Conservation (phyloP, 441 rosid genomes). For the Pelargonium citronellum region DNA sequence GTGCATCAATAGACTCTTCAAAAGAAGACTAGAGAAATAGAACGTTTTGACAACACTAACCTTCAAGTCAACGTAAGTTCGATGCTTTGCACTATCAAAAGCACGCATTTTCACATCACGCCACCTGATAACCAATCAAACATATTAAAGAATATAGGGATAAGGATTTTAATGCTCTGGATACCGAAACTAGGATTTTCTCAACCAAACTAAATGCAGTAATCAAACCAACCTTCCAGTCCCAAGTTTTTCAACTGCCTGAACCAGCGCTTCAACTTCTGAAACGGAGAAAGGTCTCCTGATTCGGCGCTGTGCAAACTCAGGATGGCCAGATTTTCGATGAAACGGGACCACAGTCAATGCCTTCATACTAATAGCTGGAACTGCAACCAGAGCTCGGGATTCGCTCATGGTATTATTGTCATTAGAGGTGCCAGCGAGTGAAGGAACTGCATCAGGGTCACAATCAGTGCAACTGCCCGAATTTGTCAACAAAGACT, state of each 20-base stretch:
- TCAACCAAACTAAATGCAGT: not conserved
- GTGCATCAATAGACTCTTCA: too few relatives aligned
- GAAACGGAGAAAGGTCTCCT: conserved; percentile 99
- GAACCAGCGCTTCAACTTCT: conserved; percentile 97
- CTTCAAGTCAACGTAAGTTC: conserved; percentile 97
- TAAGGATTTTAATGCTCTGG: conserved; percentile 1
- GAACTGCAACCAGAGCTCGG: conserved; percentile 49
- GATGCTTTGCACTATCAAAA: conserved; percentile 82
- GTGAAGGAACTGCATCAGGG: conserved; percentile 56
- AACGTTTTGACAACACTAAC: conserved; percentile 27
- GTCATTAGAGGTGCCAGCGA: conserved; percentile 38
- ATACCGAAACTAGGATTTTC: not conserved
- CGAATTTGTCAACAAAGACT: conserved; percentile 30
- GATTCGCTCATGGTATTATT: conserved; percentile 36
- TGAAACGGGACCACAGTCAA: conserved; percentile 55
- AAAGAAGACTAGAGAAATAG: not conserved
- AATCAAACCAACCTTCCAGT: conserved; percentile 71
- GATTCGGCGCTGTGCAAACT: conserved; percentile 77
- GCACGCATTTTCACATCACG: conserved; percentile 85
- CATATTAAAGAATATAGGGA: not conserved
- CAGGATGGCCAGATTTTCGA: conserved; percentile 52
- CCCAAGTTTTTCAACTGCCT: conserved; percentile 94
- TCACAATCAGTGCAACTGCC: conserved; percentile 50
- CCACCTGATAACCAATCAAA: conserved; percentile 50
- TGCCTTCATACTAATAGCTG: conserved; percentile 46